Base-by-base conservation (phyloP, 2,329 filamentous ascomycete genomes). In the Orbilia ellipsospora region DNA sequence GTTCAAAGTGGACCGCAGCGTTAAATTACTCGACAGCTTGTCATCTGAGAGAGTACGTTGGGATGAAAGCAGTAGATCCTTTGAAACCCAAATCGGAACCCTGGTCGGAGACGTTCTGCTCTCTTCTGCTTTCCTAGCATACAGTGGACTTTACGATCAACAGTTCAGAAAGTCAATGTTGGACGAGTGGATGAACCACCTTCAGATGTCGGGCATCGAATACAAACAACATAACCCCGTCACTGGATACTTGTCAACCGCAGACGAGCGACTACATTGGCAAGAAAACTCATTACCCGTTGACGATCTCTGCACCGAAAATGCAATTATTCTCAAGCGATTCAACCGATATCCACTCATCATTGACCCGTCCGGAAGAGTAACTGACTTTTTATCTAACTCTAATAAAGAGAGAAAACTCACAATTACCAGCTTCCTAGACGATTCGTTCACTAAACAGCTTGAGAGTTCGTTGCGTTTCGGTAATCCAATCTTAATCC, bases 341-440 rank as follows among this genome's bases (percentile, higher is more conserved):
- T 99, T 97, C 89, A 99, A 99, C 85, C 89, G 95, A 78, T 99
- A 99, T 82, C 95, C 96, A 52, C 88, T 99, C 75, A 98, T 99
- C 82, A 97, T 99, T 82, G 95, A 99, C 82, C 96, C 96, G 0
- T 98, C 95, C 13, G 95, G 95, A 50, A 89, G 95, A 78, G 93
- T 94, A 20, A 95, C 93, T 0, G 95, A 99, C 80, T 99, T 98
- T 85, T 82, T 99, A 80, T 92, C 96, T 83, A 94, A 94, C 81
- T 93, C 98, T 83, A 95, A 91, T 86, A 94, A 94, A 81, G 93
- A 97, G 63, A 90, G 94, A 69, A 92, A 94, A 62, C 88, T 99
- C 73, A 99, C 94, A 0, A 92, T 99, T 60, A 99, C 95, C 0
- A 98, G 95, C 83, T 99, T 99, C 88, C 83, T 99, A 81, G 96